A percentile compares a stretch with the other conserved stretches of the same genome.
Evolutionary conservation across 129 eudicot genomes (phyloP).

Genomic region (Smallanthus sonchifolius): DNA sequence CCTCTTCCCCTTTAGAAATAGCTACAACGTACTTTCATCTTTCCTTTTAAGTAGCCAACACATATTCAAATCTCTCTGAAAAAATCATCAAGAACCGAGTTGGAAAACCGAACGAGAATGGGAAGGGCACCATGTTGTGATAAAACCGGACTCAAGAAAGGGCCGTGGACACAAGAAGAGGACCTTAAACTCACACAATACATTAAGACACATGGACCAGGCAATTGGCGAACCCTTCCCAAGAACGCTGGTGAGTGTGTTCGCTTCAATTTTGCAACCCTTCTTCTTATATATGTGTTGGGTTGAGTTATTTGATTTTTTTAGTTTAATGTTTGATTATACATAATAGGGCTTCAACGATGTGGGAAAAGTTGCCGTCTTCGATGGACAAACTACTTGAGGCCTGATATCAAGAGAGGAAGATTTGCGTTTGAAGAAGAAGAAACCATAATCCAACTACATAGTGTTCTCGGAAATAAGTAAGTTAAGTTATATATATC

Average conservation of each 20-base stretch:
- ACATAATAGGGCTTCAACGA: slow-evolving; percentile 52
- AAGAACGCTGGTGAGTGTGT: slow-evolving; percentile 55
- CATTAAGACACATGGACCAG: slow-evolving; percentile 59
- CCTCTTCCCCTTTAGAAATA: slow-evolving; percentile 29
- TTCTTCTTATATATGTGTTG: not conserved
- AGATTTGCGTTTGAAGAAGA: slow-evolving; percentile 86
- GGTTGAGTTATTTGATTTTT: not conserved
- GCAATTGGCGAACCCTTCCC: slow-evolving; percentile 78
- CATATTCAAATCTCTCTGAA: not conserved
- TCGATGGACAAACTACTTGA: slow-evolving; percentile 81
- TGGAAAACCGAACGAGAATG: slow-evolving; percentile 27
- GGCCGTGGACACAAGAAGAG: slow-evolving; percentile 85
- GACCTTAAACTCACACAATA: slow-evolving; percentile 59
- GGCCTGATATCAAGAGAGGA: slow-evolving; percentile 89
- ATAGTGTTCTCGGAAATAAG: slow-evolving; percentile 80
- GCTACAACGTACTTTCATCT: slow-evolving; percentile 25
- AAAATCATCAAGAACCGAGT: slow-evolving; percentile 15
- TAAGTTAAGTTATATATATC: slow-evolving; percentile 22
- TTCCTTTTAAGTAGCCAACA: not conserved
- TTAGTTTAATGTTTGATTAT: not conserved
- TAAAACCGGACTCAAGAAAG: slow-evolving; percentile 71
- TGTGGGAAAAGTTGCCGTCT: slow-evolving; percentile 85
- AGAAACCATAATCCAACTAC: slow-evolving; percentile 75
- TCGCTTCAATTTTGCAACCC: not conserved
- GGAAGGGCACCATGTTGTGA: slow-evolving; percentile 81